Conservation (phyloP, 192 early-diverging fungal genomes). For the Coemansia sp. region DNA sequence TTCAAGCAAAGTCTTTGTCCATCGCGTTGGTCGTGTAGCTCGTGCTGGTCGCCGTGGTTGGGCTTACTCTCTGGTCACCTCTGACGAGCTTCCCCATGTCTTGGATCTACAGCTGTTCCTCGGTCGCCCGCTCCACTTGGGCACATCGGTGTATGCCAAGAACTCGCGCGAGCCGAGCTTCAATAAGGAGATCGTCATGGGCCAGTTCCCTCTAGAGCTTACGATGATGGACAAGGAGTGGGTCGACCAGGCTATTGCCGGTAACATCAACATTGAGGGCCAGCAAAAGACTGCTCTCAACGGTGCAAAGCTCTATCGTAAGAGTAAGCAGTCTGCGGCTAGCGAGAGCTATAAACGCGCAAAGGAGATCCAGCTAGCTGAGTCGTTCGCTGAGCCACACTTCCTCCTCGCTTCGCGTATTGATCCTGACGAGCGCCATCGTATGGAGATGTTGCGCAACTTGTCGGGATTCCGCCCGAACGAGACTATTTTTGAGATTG, state of each 20-base stretch:
- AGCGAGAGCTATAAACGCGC: constrained; percentile 83
- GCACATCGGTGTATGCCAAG: constrained; percentile 34
- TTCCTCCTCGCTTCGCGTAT: constrained; percentile 66
- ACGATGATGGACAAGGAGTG: constrained; percentile 76
- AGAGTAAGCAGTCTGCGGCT: constrained; percentile 78
- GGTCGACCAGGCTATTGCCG: constrained; percentile 62
- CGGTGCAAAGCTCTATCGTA: constrained; percentile 83
- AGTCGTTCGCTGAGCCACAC: constrained; percentile 70
- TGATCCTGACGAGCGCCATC: constrained; percentile 61
- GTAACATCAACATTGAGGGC: constrained; percentile 65
- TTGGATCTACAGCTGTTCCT: constrained; percentile 93
- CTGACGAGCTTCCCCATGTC: constrained; percentile 90
- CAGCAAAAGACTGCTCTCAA: constrained; percentile 71
- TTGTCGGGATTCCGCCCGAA: constrained; percentile 81
- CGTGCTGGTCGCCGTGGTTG: constrained; percentile 92
- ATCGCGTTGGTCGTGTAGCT: constrained; percentile 94
- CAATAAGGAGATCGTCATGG: constrained; percentile 79
- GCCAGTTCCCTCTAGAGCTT: constrained; percentile 69
- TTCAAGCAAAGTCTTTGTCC: constrained; percentile 92
- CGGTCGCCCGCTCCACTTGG: constrained; percentile 69
- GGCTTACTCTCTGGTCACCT: constrained; percentile 84
- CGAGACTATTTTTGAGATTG: constrained; percentile 96
- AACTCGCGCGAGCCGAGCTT: constrained; percentile 57
- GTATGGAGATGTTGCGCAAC: constrained; percentile 67
- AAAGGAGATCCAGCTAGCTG: constrained; percentile 74